Conservation (phyloP, 495 filamentous ascomycete species). For the Parathielavia hyrcaniae region DNA sequence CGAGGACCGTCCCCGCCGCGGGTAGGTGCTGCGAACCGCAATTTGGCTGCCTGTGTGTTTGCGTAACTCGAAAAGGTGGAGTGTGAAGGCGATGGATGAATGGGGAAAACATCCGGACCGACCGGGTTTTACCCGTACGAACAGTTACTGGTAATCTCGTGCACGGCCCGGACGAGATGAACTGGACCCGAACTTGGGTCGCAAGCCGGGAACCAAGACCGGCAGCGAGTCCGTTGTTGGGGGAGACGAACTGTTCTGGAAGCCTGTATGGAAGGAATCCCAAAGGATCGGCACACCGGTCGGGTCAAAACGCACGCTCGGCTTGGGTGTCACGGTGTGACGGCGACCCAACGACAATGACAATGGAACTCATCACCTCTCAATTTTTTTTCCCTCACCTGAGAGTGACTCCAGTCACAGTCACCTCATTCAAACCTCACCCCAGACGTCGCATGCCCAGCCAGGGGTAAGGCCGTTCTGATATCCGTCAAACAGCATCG, state of each 20-base stretch:
- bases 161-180: constrained; percentile 13
- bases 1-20: background rate
- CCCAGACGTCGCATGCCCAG: constrained; percentile 4
- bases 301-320: background rate
- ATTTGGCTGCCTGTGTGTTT: background rate
- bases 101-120: background rate
- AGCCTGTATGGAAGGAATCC: constrained; percentile 13
- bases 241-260: constrained; percentile 19
- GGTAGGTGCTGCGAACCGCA: background rate
- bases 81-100: too few species aligned
- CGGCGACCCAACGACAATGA: background rate
- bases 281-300: constrained; percentile 2
- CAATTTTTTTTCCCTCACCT: constrained; percentile 6
- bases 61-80: background rate
- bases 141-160: background rate
- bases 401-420: too few species aligned
- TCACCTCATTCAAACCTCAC: constrained; percentile 2
- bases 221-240: constrained; percentile 7
- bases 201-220: constrained; percentile 1
- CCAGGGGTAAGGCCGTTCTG: background rate
- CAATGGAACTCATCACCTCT: too few species aligned
- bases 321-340: background rate
- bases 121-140: background rate
- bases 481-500: constrained; percentile 18
- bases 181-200: too few species aligned